Evolutionary conservation across 2,329 filamentous ascomycete species (phyloP).

Genomic region (Neocucurbitaria cava): DNA sequence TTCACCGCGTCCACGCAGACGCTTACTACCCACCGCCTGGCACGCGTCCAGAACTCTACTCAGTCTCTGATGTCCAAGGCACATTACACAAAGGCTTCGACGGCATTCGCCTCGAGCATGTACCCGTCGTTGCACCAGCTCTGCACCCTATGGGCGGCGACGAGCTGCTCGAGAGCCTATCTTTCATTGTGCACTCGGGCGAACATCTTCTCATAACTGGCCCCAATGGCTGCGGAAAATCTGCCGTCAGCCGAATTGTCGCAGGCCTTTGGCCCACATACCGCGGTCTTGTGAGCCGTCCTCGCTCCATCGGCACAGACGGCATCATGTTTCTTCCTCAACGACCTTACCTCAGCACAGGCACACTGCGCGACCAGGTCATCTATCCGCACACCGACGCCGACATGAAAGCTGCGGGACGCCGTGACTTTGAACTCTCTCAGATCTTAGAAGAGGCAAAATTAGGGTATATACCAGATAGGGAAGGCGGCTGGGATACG

Average conservation of each 20-base stretch:
- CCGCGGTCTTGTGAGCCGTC: conserved; percentile 86
- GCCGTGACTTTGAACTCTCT: conserved; percentile 79
- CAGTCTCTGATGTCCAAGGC: conserved; percentile 88
- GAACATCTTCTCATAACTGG: conserved; percentile 96
- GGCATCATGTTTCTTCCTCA: conserved; percentile 99
- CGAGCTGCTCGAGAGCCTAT: conserved; percentile 85
- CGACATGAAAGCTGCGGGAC: conserved; percentile 86
- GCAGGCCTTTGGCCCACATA: conserved; percentile 97
- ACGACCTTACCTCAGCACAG: conserved; percentile 87
- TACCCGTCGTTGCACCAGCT: conserved; percentile 87
- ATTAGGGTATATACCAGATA: conserved; percentile 85
- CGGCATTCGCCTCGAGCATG: conserved; percentile 89
- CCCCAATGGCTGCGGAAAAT: conserved; percentile 93
- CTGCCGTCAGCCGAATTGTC: conserved; percentile 82
- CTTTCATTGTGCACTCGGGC: conserved; percentile 85
- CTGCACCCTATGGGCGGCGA: conserved; percentile 91
- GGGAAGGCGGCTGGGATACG: conserved; percentile 96
- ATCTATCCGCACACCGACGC: conserved; percentile 96
- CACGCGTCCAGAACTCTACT: conserved; percentile 79
- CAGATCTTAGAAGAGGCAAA: conserved; percentile 81
- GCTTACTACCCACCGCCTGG: conserved; percentile 78
- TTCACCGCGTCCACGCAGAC: conserved; percentile 91
- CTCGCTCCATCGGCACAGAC: conserved; percentile 79
- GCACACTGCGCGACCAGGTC: conserved; percentile 93
- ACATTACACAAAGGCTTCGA: conserved; percentile 95